These are phyloP conservation scores for Durotheca rogersii DNA, from an alignment of 495 filamentous ascomycete species.

Conservation along the genomic window DNA sequence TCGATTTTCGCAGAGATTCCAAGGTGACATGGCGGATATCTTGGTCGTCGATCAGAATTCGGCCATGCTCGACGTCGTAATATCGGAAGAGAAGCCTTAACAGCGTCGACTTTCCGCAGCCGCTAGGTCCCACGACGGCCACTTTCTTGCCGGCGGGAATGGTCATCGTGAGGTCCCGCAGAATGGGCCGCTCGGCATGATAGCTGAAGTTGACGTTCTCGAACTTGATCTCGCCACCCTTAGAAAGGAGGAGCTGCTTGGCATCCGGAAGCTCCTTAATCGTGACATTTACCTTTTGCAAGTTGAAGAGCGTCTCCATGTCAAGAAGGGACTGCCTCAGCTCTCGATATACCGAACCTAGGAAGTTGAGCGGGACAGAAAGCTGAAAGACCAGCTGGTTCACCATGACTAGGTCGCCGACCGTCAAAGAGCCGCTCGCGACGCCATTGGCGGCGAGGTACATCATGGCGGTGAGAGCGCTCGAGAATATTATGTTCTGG, in stretches of 20 bases:
- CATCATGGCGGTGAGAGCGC: slow-evolving; percentile 97
- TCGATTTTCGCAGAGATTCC: slow-evolving; percentile 78
- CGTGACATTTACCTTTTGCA: slow-evolving; percentile 95
- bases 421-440: slow-evolving; percentile 73
- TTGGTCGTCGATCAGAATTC: slow-evolving; percentile 90
- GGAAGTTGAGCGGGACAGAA: slow-evolving; percentile 92
- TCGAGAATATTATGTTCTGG: slow-evolving; percentile 97
- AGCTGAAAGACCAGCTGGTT: slow-evolving; percentile 99
- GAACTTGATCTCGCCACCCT: slow-evolving; percentile 86
- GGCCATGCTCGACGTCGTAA: slow-evolving; percentile 85
- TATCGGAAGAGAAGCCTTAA: slow-evolving; percentile 88
- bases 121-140: slow-evolving; percentile 91
- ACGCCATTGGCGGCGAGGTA: slow-evolving; percentile 89
- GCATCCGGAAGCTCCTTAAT: slow-evolving; percentile 76
- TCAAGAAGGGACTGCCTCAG: slow-evolving; percentile 90
- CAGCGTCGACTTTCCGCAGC: slow-evolving; percentile 95
- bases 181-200: slow-evolving; percentile 79
- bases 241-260: slow-evolving; percentile 65
- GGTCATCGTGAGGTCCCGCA: slow-evolving; percentile 78
- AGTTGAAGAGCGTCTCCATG: slow-evolving; percentile 98
- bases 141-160: slow-evolving; percentile 96
- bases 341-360: slow-evolving; percentile 94
- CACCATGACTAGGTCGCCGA: slow-evolving; percentile 97
- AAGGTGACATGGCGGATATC: slow-evolving; percentile 81
- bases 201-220: slow-evolving; percentile 97